phyloP scores from a whole-genome alignment of 345 rosid genomes.

The Salix koriyanagi region DNA sequence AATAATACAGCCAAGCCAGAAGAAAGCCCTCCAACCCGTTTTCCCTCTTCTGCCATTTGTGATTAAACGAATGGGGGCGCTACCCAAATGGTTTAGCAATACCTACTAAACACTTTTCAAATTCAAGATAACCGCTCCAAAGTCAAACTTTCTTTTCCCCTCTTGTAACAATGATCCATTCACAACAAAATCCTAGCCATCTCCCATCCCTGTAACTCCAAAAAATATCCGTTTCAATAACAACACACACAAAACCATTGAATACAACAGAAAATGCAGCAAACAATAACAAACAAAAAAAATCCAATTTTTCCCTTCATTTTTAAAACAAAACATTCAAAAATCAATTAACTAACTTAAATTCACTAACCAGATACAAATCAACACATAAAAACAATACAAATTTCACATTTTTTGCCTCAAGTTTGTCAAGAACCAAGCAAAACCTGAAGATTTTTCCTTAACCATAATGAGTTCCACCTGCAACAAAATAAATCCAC shows the following conservation, averaged over 20 bases:
- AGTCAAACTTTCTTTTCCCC: background rate
- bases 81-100: slow-evolving; percentile 5
- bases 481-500: background rate
- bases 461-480: background rate
- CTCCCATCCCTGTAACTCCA: slow-evolving; percentile 19
- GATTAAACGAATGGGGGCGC: slow-evolving; percentile 15
- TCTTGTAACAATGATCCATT: background rate
- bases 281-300: background rate
- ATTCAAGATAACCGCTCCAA: slow-evolving; percentile 8
- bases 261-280: background rate
- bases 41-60: slow-evolving; percentile 78
- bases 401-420: background rate
- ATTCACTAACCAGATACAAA: background rate
- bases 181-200: slow-evolving; percentile 2
- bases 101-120: slow-evolving; percentile 8
- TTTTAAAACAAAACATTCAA: background rate
- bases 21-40: slow-evolving; percentile 57
- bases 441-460: background rate
- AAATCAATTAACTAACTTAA: background rate
- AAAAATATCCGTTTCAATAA: slow-evolving; percentile 16
- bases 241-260: slow-evolving; percentile 2
- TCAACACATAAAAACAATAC: background rate
- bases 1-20: slow-evolving; percentile 89
- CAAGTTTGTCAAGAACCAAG: background rate
- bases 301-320: background rate